Evolutionary conservation across 306 rosid genomes (phyloP).

Genomic region (Acmispon strigosus): DNA sequence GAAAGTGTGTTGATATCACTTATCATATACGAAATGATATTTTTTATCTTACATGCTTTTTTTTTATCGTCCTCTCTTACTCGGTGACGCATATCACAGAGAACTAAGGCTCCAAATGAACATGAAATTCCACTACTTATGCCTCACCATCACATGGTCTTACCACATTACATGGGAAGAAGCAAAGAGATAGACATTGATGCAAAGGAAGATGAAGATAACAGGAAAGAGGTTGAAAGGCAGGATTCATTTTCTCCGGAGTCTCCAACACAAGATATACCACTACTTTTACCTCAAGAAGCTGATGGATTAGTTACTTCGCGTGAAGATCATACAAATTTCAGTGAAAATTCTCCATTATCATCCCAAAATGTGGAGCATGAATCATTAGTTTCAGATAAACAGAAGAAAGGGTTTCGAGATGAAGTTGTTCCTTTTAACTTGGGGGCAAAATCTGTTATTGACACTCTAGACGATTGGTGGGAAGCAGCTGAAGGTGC

Average conservation of each 20-base stretch:
- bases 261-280: conserved; percentile 70
- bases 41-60: background rate
- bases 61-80: conserved; percentile 14
- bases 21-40: background rate
- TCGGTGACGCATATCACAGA: conserved; percentile 36
- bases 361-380: conserved; percentile 12
- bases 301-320: conserved; percentile 28
- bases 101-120: conserved; percentile 93
- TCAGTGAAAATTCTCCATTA: conserved; percentile 12
- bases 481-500: conserved; percentile 74
- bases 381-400: conserved; percentile 28
- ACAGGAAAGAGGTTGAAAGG: conserved; percentile 22
- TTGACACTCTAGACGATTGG: conserved; percentile 57
- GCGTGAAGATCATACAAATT: conserved; percentile 30
- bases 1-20: too few species aligned
- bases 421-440: conserved; percentile 40
- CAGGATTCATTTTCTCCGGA: conserved; percentile 59
- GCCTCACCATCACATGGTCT: conserved; percentile 99
- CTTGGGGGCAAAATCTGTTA: conserved; percentile 20
- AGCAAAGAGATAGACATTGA: conserved; percentile 50
- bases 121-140: conserved; percentile 84
- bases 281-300: conserved; percentile 72
- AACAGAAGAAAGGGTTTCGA: conserved; percentile 21
- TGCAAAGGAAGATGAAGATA: conserved; percentile 30
- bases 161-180: conserved; percentile 90